Percentiles rank a stretch among this genome's conserved stretches.
Evolutionary conservation across 1,284 basidiomycete genomes (phyloP).

Genomic region (Austroboletus novae-zelandiae): DNA sequence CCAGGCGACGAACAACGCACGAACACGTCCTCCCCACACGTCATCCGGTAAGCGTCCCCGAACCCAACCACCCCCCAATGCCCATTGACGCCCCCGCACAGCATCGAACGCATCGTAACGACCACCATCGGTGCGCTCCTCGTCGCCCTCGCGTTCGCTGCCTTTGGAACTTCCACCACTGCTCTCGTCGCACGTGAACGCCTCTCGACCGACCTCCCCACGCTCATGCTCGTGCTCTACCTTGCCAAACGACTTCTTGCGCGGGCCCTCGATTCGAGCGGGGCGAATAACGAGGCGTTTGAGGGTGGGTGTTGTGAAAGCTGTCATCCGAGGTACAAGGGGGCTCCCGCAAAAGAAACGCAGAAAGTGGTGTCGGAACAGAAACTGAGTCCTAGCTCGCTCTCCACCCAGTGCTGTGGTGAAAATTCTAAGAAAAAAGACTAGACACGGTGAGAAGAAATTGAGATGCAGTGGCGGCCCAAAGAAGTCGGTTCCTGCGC

Average conservation of each 20-base stretch:
- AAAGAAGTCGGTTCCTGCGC: too few species aligned
- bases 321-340: constrained; percentile 3
- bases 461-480: too few species aligned
- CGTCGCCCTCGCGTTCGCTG: constrained; percentile 36
- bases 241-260: constrained; percentile 45
- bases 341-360: neutral
- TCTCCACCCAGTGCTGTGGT: neutral
- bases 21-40: constrained; percentile 17
- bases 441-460: too few species aligned
- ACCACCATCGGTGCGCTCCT: constrained; percentile 38
- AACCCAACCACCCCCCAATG: neutral
- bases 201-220: constrained; percentile 38
- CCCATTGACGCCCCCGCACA: constrained; percentile 10
- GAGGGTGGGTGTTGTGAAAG: constrained; percentile 38
- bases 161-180: constrained; percentile 35
- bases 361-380: neutral
- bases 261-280: constrained; percentile 40
- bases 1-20: constrained; percentile 29
- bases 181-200: constrained; percentile 35
- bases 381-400: neutral
- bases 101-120: constrained; percentile 40
- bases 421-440: too few species aligned
- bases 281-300: constrained; percentile 36
- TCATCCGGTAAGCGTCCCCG: constrained; percentile 31
- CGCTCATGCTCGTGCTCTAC: constrained; percentile 42